Evolutionary conservation across 169 alveolate genomes (phyloP).

Genomic region (Condylostoma magnum): DNA sequence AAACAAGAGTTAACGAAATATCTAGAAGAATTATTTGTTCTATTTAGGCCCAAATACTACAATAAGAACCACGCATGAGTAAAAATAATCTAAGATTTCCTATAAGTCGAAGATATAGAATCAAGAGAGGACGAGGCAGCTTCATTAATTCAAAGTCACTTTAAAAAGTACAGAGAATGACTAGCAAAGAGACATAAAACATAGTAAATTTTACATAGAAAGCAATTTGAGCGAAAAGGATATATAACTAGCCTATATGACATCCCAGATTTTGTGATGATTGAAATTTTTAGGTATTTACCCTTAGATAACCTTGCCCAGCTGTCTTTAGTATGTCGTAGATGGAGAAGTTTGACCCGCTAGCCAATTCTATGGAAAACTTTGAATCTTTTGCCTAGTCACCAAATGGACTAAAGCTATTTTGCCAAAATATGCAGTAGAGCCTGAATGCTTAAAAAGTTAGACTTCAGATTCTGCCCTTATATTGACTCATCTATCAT

Average conservation of each 20-base stretch:
- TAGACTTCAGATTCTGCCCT: slow-evolving; percentile 40
- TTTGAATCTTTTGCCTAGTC: background rate
- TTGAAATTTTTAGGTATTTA: slow-evolving; percentile 22
- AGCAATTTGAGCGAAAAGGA: slow-evolving; percentile 3
- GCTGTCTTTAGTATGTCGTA: background rate
- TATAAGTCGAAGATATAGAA: slow-evolving; percentile 16
- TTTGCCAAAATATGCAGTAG: background rate
- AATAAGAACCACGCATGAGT: too few species aligned
- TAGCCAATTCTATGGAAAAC: slow-evolving; percentile 35
- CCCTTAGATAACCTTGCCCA: background rate
- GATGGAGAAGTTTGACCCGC: background rate
- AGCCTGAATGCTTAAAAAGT: slow-evolving; percentile 14
- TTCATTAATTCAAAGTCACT: slow-evolving; percentile 20
- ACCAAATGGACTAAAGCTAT: background rate
- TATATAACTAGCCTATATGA: slow-evolving; percentile 9
- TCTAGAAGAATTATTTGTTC: background rate
- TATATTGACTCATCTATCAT: slow-evolving; percentile 22
- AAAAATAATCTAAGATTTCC: slow-evolving; percentile 30
- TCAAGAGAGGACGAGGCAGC: slow-evolving; percentile 24
- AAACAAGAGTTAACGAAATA: slow-evolving; percentile 13
- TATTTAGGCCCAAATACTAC: too few species aligned
- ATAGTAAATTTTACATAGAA: too few species aligned
- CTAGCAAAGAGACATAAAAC: background rate
- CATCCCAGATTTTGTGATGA: slow-evolving; percentile 23
- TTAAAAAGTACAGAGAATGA: slow-evolving; percentile 12